Evolutionary conservation across 139 green algal species (phyloP).

Genomic region (Chlamydomonas asymmetrica): DNA sequence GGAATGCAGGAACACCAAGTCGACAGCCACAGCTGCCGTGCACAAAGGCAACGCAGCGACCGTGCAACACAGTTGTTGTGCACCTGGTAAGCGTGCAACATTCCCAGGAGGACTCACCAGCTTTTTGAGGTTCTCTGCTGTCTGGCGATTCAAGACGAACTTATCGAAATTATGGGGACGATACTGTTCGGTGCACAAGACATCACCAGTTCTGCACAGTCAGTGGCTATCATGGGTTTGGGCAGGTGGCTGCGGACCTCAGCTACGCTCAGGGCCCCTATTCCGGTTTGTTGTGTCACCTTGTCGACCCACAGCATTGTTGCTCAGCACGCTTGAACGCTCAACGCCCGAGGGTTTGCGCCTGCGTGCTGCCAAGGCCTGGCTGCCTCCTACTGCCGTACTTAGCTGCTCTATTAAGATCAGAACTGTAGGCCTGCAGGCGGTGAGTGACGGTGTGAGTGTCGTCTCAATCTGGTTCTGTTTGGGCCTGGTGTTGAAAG

Average conservation of each 20-base stretch:
- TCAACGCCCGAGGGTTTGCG: too few species aligned
- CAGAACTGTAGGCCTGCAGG: too few species aligned
- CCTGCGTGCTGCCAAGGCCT: too few species aligned
- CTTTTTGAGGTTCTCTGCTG: conserved; percentile 81
- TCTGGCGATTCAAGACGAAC: conserved; percentile 75
- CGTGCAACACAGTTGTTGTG: neutral
- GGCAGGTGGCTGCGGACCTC: neutral
- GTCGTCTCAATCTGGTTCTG: too few species aligned
- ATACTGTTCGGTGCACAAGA: conserved; percentile 62
- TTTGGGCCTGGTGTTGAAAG: too few species aligned
- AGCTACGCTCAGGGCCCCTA: neutral
- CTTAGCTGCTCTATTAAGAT: too few species aligned
- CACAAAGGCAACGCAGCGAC: neutral
- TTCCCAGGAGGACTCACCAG: conserved; percentile 65
- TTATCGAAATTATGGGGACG: conserved; percentile 83
- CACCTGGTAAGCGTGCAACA: neutral
- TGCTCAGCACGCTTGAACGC: too few species aligned
- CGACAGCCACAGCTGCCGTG: too few species aligned
- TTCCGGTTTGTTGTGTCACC: conserved; percentile 28
- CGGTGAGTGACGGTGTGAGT: too few species aligned
- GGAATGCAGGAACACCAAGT: neutral
- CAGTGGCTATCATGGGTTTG: neutral
- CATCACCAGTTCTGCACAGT: neutral
- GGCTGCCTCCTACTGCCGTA: too few species aligned
- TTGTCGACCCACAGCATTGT: conserved; percentile 83